A percentile compares a stretch with the other conserved stretches of the same genome.
Evolutionary conservation across 2,329 filamentous ascomycete genomes (phyloP).

Genomic region (Eutypa lata): DNA sequence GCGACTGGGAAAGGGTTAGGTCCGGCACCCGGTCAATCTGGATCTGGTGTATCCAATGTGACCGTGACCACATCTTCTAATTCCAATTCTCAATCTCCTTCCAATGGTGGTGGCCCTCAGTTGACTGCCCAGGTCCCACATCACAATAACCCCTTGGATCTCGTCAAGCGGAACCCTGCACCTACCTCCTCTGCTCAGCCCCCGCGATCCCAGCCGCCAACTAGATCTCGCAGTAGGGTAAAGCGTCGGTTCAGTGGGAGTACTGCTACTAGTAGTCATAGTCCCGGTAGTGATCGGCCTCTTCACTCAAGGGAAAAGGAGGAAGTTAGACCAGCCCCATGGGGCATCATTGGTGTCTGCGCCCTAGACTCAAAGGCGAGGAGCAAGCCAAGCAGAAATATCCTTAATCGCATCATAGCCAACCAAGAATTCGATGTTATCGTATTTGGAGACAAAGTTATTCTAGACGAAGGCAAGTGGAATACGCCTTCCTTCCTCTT

Average conservation of each 20-base stretch:
- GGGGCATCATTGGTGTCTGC: conserved; percentile 82
- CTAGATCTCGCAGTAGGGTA: conserved; percentile 63
- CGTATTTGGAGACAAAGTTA: conserved; percentile 98
- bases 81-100: conserved; percentile 40
- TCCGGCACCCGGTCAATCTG: conserved; percentile 42
- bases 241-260: conserved; percentile 79
- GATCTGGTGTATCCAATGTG: conserved; percentile 48
- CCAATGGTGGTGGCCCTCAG: conserved; percentile 38
- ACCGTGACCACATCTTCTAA: conserved; percentile 52
- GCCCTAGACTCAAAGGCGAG: conserved; percentile 93
- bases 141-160: conserved; percentile 41
- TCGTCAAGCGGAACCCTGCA: conserved; percentile 40
- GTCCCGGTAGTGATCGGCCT: conserved; percentile 68
- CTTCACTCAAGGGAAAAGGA: conserved; percentile 55
- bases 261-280: conserved; percentile 77
- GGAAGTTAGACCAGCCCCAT: conserved; percentile 57
- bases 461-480: conserved; percentile 76
- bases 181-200: conserved; percentile 28
- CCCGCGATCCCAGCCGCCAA: conserved; percentile 41
- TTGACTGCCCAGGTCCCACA: conserved; percentile 41
- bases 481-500: background rate
- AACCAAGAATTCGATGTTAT: conserved; percentile 94
- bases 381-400: conserved; percentile 95
- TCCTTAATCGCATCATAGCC: conserved; percentile 85
- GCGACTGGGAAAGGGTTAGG: conserved; percentile 40